Percentiles rank a stretch among this genome's conserved stretches.
These are phyloP conservation scores for Leishmania arabica DNA, from an alignment of 208 protist species.

Conservation along the genomic window DNA sequence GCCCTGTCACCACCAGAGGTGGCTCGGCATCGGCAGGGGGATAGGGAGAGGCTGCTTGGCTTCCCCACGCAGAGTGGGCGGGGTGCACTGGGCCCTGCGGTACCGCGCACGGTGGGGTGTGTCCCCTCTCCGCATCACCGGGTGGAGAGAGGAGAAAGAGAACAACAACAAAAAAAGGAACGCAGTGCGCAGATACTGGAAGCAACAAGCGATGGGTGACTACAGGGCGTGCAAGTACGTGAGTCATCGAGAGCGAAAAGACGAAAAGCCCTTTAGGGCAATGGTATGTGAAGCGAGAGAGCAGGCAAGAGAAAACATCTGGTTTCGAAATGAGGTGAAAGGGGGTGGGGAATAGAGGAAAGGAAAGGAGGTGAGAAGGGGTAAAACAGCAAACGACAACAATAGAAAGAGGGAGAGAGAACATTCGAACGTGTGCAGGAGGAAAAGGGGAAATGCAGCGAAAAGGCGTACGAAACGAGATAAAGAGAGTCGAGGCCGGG, in stretches of 20 bases:
- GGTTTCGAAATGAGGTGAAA: not conserved
- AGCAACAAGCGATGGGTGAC: not conserved
- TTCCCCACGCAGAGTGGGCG: not conserved
- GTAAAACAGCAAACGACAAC: not conserved
- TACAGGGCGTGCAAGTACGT: not conserved
- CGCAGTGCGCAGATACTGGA: not conserved
- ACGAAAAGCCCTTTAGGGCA: not conserved
- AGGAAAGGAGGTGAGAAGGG: not conserved
- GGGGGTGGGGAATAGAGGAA: not conserved
- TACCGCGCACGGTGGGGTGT: not conserved
- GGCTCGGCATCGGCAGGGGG: not conserved
- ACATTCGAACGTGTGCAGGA: not conserved
- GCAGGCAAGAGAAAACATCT: not conserved
- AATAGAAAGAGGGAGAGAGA: conserved; percentile 11
- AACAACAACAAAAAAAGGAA: not conserved
- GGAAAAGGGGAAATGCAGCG: not conserved
- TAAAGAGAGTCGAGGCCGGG: not conserved
- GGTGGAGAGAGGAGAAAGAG: not conserved
- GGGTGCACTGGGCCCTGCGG: not conserved
- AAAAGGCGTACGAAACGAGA: not conserved
- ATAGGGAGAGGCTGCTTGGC: not conserved
- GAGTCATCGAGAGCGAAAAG: not conserved
- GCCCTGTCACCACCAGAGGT: not conserved
- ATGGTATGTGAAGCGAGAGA: not conserved
- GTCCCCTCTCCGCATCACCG: not conserved